These are phyloP conservation scores for Epichloe brachyelytri DNA, from an alignment of 2,329 filamentous ascomycete genomes.

Conservation along the genomic window DNA sequence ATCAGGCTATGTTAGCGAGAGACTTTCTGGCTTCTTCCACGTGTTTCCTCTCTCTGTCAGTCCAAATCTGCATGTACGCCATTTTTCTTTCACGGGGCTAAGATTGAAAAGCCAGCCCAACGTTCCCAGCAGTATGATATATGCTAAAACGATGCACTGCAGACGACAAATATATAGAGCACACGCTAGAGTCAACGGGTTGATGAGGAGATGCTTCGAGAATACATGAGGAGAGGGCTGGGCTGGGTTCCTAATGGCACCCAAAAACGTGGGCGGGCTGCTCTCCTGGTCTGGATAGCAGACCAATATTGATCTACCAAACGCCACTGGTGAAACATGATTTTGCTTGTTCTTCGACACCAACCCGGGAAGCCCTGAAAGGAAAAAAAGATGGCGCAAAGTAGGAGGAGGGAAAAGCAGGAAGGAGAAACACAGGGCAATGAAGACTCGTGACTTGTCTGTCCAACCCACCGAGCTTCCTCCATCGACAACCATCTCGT, in stretches of 20 bases:
- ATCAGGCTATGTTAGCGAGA: constrained; percentile 16
- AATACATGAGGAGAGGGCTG: not conserved
- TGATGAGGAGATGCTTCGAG: not conserved
- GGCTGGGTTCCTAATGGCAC: not conserved
- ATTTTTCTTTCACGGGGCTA: not conserved
- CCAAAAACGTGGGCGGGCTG: not conserved
- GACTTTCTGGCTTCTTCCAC: not conserved
- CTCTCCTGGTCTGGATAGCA: not conserved
- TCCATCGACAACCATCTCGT: not conserved
- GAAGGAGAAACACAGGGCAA: not conserved
- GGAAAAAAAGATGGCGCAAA: not conserved
- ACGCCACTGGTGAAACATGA: not conserved
- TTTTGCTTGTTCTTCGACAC: not conserved
- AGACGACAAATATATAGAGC: not conserved
- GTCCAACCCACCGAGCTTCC: not conserved
- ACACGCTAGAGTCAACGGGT: not conserved
- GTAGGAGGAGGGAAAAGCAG: not conserved
- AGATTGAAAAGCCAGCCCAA: not conserved
- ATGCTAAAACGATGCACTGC: not conserved
- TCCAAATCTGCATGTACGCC: not conserved
- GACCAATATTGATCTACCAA: not conserved
- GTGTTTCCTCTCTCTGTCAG: not conserved
- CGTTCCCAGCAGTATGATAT: not conserved
- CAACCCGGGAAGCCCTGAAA: not conserved
- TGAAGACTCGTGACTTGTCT: not conserved